Evolutionary conservation across 2,329 filamentous ascomycete species (phyloP), one percentile per base, ranked within the genome.

Genomic region (Neopestalotiopsis sp.): DNA sequence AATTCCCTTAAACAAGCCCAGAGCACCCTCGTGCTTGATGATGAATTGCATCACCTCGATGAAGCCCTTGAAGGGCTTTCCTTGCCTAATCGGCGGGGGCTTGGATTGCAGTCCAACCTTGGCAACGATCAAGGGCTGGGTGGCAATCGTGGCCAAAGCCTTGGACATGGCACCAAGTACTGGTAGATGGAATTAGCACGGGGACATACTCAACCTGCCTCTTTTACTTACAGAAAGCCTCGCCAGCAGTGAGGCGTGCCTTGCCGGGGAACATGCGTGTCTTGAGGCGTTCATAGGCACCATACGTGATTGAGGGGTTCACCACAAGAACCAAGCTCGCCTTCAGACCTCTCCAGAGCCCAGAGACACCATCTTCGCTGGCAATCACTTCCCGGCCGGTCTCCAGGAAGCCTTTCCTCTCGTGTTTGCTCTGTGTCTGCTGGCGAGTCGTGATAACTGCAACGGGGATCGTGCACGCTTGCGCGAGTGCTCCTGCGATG

Each of bases 221-320:
- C 20, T 38, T 17, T 28, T 17, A 90, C 94, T 85, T 85, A 98
- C 95, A 79, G 79, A 99, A 99, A 65, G 96, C 94, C 83, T 99
- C 95, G 85, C 91, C 92, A 0, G 95, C 91, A 78, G 89, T 92
- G 71, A 99, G 82, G 71, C 86, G 92, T 40, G 86, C 83, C 83
- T 93, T 94, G 34, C 91, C 92, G 0, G 94, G 92, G 79, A 94
- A 98, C 32, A 98, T 75, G 10, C 89, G 75, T 45, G 92, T 91
- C 81, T 93, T 92, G 73, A 98, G 83, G 73, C 95, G 90, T 84
- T 99, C 95, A 78, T 98, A 99, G 67, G 95, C 94, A 66, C 96
- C 96, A 76, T 99, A 99, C 61, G 96, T 99, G 79, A 99, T 99
- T 61, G 95, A 94, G 12, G 96, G 96, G 79, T 99, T 99, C 70